Base-by-base conservation (phyloP, 495 filamentous ascomycete species). In the Hypoxylon fuscum region DNA sequence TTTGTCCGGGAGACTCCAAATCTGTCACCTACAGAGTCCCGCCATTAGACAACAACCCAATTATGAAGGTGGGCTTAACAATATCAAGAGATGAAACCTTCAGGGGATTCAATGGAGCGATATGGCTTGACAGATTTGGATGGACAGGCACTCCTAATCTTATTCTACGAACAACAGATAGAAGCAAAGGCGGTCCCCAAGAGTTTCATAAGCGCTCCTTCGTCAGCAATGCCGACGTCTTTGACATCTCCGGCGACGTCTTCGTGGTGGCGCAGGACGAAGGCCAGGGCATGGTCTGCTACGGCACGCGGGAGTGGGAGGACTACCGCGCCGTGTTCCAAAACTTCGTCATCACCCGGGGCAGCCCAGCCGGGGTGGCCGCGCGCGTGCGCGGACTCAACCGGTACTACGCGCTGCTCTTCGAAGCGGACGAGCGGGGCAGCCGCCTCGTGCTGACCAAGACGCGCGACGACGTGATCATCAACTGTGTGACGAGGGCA, bases 251-350 rank as follows among this genome's bases (percentile, higher is more conserved):
- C 0, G 52, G 18, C 15, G 44, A 11, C 2, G 27, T 14, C 2
- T 70, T 72, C 34, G 15, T 59, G 5, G 51, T 69, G 14, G 68
- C 68, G 6, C 66, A 74, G 45, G 64, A 71, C 35, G 10, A 31
- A 1, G 72, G 64, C 9, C 59, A 72, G 15, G 72, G 70, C 0
- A 45, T 74, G 2, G 55, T 72, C 3, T 55, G 42, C 55, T 64
- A 67, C 25, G 72, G 72, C 11, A 74, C 72, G 22, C 56, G 70
- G 6, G 70, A 71, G 5, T 74, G 72, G 72, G 41, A 42, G 3
- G 59, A 74, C 45, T 74, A 72, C 56, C 45, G 31, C 1, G 53
- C 47, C 10, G 31, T 35, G 11, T 48, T 69, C 8, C 38, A 27
- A 0, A 31, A 49, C 6, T 68, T 74, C 54, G 25, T 8, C 1